Evolutionary conservation across 106 monocot genomes (phyloP).

Genomic region (Acanthochlamys bracteata): DNA sequence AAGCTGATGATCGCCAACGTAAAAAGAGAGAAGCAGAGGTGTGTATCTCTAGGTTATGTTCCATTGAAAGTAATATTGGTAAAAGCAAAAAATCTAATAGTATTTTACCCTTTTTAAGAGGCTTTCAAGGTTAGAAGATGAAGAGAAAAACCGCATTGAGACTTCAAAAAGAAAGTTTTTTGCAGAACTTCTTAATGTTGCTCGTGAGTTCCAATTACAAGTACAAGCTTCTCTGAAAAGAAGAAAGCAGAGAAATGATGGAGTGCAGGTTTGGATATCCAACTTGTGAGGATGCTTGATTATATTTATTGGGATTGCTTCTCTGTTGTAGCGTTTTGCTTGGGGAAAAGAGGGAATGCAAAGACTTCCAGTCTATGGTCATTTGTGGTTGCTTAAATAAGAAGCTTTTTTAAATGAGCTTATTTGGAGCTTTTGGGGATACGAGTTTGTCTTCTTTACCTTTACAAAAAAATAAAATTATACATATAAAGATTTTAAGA

Average conservation of each 20-base stretch:
- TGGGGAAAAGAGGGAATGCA: too few species aligned
- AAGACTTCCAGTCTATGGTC: too few species aligned
- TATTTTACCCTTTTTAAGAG: constrained; percentile 37
- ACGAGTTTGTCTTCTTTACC: too few species aligned
- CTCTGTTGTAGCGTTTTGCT: too few species aligned
- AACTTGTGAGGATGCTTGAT: too few species aligned
- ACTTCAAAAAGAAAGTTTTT: constrained; percentile 82
- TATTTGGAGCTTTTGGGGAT: too few species aligned
- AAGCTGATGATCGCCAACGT: constrained; percentile 79
- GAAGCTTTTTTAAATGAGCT: too few species aligned
- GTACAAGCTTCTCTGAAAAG: constrained; percentile 56
- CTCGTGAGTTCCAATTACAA: constrained; percentile 88
- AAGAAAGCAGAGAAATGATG: constrained; percentile 91
- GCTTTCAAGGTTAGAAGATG: constrained; percentile 83
- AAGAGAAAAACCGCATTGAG: constrained; percentile 72
- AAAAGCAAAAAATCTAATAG: constrained; percentile 4
- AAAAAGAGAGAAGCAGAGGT: constrained; percentile 95
- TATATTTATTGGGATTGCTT: too few species aligned
- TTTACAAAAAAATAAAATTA: too few species aligned
- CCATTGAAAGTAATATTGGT: neutral
- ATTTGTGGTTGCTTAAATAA: too few species aligned
- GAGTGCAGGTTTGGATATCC: constrained; percentile 49
- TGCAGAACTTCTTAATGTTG: constrained; percentile 88
- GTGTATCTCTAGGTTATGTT: neutral
- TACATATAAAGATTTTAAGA: too few species aligned